Conservation (phyloP, 2,329 filamentous ascomycete species). For the Hawksworthiomyces lignivorus region DNA sequence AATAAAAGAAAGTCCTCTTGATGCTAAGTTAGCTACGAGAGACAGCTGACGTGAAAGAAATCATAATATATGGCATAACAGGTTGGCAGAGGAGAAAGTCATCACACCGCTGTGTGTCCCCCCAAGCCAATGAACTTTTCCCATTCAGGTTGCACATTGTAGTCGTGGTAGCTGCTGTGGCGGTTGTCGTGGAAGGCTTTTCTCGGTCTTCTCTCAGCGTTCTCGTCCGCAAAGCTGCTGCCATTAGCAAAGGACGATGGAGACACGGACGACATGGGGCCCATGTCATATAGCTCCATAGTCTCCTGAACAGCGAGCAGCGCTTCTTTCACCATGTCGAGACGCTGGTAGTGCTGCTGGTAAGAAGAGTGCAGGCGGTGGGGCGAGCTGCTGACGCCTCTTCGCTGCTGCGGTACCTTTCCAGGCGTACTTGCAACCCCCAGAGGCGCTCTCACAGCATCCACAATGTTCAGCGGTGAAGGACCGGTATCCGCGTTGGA, state of each 20-base stretch:
- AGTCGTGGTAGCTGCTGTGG: conserved; percentile 14
- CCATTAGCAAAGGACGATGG: conserved; percentile 10
- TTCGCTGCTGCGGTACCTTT: too few relatives aligned
- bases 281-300: conserved; percentile 2
- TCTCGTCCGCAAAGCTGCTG: too few relatives aligned
- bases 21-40: too few relatives aligned
- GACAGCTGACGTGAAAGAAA: not conserved
- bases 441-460: too few relatives aligned
- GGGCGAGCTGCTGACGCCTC: too few relatives aligned
- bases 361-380: not conserved
- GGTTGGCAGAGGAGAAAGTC: too few relatives aligned
- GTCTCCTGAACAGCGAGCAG: conserved; percentile 7
- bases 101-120: conserved; percentile 27
- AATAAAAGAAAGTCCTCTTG: not conserved
- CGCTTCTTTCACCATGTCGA: conserved; percentile 11
- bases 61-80: too few relatives aligned
- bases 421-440: too few relatives aligned
- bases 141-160: conserved; percentile 30
- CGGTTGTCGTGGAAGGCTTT: too few relatives aligned
- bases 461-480: too few relatives aligned
- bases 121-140: conserved; percentile 39
- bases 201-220: too few relatives aligned
- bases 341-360: conserved; percentile 3
- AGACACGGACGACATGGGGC: not conserved
- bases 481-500: not conserved